Evolutionary conservation across 768 basidiomycete species (phyloP).

Genomic region (Artomyces pyxidatus): DNA sequence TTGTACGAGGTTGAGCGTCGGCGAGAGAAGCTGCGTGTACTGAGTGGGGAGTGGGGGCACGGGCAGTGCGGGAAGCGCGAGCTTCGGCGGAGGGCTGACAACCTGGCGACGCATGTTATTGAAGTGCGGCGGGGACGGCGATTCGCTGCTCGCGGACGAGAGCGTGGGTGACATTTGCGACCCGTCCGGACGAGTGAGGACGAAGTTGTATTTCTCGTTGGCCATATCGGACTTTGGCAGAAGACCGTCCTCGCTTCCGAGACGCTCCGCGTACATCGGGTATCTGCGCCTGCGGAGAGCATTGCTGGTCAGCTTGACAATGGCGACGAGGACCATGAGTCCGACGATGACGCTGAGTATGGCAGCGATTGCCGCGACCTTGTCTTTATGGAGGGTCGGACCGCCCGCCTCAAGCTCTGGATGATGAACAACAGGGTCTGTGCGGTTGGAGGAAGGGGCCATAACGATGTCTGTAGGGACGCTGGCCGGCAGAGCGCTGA

Average conservation of each 20-base stretch:
- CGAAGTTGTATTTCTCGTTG: conserved; percentile 11
- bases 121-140: conserved; percentile 5
- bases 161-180: conserved; percentile 6
- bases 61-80: conserved; percentile 7
- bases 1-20: conserved; percentile 11
- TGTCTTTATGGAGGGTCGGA: conserved; percentile 4
- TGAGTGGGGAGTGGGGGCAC: conserved; percentile 14
- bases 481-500: neutral
- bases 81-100: neutral
- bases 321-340: conserved; percentile 8
- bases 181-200: conserved; percentile 12
- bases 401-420: neutral
- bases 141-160: neutral
- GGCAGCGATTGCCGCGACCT: conserved; percentile 8
- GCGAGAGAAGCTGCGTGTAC: conserved; percentile 13
- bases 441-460: too few relatives aligned
- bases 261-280: conserved; percentile 6
- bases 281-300: conserved; percentile 12
- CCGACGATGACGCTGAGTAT: conserved; percentile 11
- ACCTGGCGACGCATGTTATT: neutral
- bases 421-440: neutral
- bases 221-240: conserved; percentile 4
- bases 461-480: neutral
- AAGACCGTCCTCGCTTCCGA: conserved; percentile 9
- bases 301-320: conserved; percentile 13